Evolutionary conservation across 805 yeast genomes (phyloP).

Genomic region (Saccharomycopsis javanensis): DNA sequence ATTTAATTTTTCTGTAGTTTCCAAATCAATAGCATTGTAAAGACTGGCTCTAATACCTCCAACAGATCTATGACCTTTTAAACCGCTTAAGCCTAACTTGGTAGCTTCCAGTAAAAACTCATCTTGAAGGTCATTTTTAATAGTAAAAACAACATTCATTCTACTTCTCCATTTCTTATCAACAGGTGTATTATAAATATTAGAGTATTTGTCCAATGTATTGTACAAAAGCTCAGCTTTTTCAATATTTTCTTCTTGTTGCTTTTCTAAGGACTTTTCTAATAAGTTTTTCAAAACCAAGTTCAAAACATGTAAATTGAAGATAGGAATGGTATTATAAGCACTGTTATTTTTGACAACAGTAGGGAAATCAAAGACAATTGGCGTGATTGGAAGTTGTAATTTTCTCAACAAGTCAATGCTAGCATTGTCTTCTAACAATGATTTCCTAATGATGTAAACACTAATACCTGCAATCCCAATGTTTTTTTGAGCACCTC

Average conservation of each 20-base stretch:
- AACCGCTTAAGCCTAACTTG: conserved; percentile 52
- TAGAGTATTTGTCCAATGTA: conserved; percentile 57
- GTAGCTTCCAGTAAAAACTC: conserved; percentile 60
- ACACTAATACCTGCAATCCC: conserved; percentile 94
- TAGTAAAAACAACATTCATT: conserved; percentile 90
- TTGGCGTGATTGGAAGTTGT: conserved; percentile 74
- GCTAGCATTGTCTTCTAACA: conserved; percentile 51
- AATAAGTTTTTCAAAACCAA: conserved; percentile 61
- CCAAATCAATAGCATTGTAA: conserved; percentile 73
- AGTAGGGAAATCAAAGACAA: conserved; percentile 79
- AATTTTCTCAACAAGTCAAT: conserved; percentile 50
- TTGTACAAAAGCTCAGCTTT: conserved; percentile 61
- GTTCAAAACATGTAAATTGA: conserved; percentile 78
- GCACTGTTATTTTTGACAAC: conserved; percentile 85
- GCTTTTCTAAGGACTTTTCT: conserved; percentile 38
- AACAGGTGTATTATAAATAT: conserved; percentile 59
- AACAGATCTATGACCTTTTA: conserved; percentile 93
- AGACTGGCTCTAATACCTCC: conserved; percentile 95
- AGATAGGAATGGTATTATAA: conserved; percentile 92
- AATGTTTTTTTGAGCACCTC: conserved; percentile 97
- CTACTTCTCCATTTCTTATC: conserved; percentile 56
- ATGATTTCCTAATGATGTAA: conserved; percentile 76
- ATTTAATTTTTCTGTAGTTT: conserved; percentile 48
- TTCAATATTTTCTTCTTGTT: conserved; percentile 43
- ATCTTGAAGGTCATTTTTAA: conserved; percentile 34